These are phyloP conservation scores for Acanthamoeba rhysodes DNA, from an alignment of 208 protist species.

Conservation along the genomic window DNA sequence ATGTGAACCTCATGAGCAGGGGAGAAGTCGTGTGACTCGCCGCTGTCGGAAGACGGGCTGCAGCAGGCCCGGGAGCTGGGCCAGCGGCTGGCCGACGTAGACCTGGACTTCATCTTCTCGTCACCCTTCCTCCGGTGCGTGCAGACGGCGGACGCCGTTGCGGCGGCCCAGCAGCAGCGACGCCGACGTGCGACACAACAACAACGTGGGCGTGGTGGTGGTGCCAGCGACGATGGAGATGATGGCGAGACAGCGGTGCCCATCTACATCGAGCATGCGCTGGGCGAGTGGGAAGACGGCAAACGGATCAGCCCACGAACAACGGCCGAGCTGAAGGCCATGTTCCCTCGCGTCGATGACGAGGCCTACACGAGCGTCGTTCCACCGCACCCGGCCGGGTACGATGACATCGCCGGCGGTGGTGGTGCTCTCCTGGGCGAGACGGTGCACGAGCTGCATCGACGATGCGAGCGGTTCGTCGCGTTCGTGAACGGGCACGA, in stretches of 20 bases:
- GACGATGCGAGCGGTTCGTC: conserved; percentile 37
- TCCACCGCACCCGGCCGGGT: neutral
- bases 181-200: neutral
- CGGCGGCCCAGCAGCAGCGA: neutral
- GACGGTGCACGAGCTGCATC: conserved; percentile 1
- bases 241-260: neutral
- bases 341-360: conserved; percentile 44
- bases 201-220: neutral
- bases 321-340: neutral
- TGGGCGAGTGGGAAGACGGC: conserved; percentile 50
- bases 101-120: conserved; percentile 67
- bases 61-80: conserved; percentile 82
- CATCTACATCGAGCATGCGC: conserved; percentile 23
- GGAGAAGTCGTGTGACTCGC: conserved; percentile 88
- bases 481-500: neutral
- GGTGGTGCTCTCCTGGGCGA: neutral
- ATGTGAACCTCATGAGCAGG: neutral
- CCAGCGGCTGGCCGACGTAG: conserved; percentile 1
- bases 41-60: conserved; percentile 87
- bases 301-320: neutral
- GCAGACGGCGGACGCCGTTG: conserved; percentile 72
- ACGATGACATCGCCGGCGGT: neutral
- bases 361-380: conserved; percentile 9
- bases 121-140: conserved; percentile 76
- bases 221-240: neutral